Evolutionary conservation across 2,329 filamentous ascomycete species (phyloP), one percentile per base, ranked within the genome.

Genomic region (Aspergillus sp.): DNA sequence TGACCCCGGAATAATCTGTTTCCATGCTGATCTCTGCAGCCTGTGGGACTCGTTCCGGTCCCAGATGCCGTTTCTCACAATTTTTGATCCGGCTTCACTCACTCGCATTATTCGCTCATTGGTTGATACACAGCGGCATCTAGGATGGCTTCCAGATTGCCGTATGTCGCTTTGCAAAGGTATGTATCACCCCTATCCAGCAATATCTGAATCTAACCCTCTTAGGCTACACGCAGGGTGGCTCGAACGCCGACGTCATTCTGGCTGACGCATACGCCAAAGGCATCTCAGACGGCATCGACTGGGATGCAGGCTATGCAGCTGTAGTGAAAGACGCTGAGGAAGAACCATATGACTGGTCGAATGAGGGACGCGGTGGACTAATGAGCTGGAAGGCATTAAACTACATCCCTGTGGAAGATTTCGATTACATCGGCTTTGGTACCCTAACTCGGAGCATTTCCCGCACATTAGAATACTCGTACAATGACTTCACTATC

Each of bases 381-480:
- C 78, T 92, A 12, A 80, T 83, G 60, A 89, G 86, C 64, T 92
- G 90, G 90, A 91, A 91, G 68, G 73, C 72, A 0, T 79, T 90
- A 1, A 82, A 87, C 5, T 92, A 91, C 69, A 88, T 92, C 30
- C 89, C 90, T 0, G 84, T 85, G 0, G 84, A 89, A 57, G 88
- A 91, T 63, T 88, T 88, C 55, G 89, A 92, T 72, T 80, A 81
- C 2, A 76, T 82, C 32, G 88, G 88, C 2, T 87, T 88, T 36
- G 89, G 89, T 0, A 87, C 87, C 0, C 84, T 90, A 76, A 91
- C 89, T 0, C 82, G 90, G 10, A 88, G 84, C 62, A 84, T 92
- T 47, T 91, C 87, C 1, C 83, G 90, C 13, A 92, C 89, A 0
- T 81, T 92, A 2, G 90, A 92, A 70, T 92, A 92, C 70, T 85